These are phyloP conservation scores for Fusarium ambrosium DNA, from an alignment of 2,329 filamentous ascomycete species.

Conservation along the genomic window DNA sequence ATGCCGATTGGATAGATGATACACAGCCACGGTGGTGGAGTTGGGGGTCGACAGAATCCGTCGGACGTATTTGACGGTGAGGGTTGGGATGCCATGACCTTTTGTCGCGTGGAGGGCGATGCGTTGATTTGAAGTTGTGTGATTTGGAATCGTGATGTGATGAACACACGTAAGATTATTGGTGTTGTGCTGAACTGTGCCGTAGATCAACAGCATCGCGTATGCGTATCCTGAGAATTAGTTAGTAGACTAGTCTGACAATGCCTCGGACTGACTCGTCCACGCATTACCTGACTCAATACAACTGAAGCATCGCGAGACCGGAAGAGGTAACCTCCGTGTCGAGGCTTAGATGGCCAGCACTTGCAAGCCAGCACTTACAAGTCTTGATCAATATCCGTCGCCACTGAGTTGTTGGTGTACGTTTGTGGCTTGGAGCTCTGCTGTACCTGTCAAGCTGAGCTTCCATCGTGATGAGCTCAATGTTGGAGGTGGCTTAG, in stretches of 20 bases:
- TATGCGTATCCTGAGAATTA: slow-evolving; percentile 1
- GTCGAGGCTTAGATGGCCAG: slow-evolving; percentile 3
- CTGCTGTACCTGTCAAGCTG: slow-evolving; percentile 3
- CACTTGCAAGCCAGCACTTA: neutral
- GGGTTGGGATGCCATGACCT: neutral
- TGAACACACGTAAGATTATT: neutral
- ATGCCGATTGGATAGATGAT: slow-evolving; percentile 13
- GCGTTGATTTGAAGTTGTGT: neutral
- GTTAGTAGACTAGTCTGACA: neutral
- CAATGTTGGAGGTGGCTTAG: neutral
- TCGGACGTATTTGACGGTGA: neutral
- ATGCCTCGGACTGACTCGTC: neutral
- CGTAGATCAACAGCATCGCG: neutral
- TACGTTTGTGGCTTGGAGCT: neutral
- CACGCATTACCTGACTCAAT: neutral
- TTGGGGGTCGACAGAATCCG: neutral
- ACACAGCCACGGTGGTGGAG: slow-evolving; percentile 39
- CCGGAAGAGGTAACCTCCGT: neutral
- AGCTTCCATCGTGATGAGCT: neutral
- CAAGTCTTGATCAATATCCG: neutral
- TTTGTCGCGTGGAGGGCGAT: neutral
- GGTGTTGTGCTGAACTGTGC: neutral
- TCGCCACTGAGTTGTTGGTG: neutral
- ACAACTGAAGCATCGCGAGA: neutral
- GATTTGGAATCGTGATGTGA: neutral